Evolutionary conservation across 805 yeast species (phyloP), one percentile per base, ranked within the genome.

Genomic region (Ogataea populi-albae): DNA sequence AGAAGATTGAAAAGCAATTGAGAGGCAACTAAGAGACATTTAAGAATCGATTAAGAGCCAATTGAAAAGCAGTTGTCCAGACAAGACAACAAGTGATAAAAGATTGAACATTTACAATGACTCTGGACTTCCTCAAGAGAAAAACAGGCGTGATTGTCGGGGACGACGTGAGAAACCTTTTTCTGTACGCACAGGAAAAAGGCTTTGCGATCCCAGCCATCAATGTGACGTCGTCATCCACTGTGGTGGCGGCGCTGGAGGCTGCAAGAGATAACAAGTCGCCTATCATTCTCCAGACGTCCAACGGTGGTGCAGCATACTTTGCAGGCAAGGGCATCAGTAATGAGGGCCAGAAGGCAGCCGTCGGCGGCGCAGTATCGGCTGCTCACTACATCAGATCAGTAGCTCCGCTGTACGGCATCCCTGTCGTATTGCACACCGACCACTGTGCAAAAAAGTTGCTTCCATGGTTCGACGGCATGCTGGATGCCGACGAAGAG

Each of bases 281-380:
- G 46, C 98, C 98, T 73, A 88, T 93, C 71, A 86, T 93, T 65
- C 73, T 93, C 64, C 98, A 93, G 74, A 80, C 91, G 55, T 91
- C 98, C 45, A 88, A 93, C 69, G 98, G 98, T 75, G 98, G 98
- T 77, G 95, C 98, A 54, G 98, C 98, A 49, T 93, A 80, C 86
- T 93, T 93, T 66, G 98, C 98, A 50, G 98, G 98, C 74, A 93
- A 93, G 81, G 98, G 98, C 74, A 88, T 93, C 55, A 75, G 77
- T 66, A 93, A 93, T 85, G 75, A 75, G 59, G 82, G 86, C 75
- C 98, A 93, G 75, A 71, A 73, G 59, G 98, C 98, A 44, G 83
- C 98, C 46, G 86, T 93, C 69, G 81, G 80, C 42, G 98, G 98
- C 69, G 70, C 95, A 62, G 64, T 93, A 29, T 96, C 98, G 57